Base-by-base conservation (phyloP, 2,329 filamentous ascomycete species). In the Beauveria caledonica region DNA sequence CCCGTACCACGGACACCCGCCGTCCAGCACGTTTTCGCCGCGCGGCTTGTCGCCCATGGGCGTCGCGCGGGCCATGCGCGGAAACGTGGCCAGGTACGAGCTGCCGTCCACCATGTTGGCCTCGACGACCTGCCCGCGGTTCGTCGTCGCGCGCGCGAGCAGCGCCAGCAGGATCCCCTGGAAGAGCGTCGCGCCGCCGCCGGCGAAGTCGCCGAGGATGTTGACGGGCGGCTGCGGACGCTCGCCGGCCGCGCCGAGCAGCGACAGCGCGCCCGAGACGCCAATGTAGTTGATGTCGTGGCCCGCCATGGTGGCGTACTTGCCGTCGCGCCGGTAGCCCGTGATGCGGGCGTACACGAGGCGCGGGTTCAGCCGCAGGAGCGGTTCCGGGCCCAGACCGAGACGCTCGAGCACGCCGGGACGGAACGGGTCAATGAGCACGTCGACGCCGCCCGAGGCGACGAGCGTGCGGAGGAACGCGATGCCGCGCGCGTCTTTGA, bases 251-350 rank as follows among this genome's bases (percentile, higher is more conserved):
- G 88, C 79, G 1, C 93, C 93, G 3, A 97, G 82, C 74, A 96
- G 78, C 0, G 82, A 81, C 29, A 97, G 75, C 1, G 89, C 87
- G 0, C 93, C 93, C 0, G 88, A 89, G 0, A 96, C 90, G 53
- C 92, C 90, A 46, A 97, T 87, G 74, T 97, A 97, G 71, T 97
- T 97, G 72, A 97, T 96, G 71, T 97, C 92, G 71, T 97, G 92
- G 49, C 92, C 92, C 0, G 92, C 92, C 92, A 96, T 97, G 68
- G 82, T 76, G 52, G 83, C 84, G 74, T 96, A 97, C 67, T 85
- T 87, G 0, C 92, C 93, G 74, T 95, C 90, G 44, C 92, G 81
- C 13, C 93, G 81, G 73, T 97, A 97, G 0, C 93, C 93, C 2
- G 92, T 94, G 83, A 97, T 88, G 45, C 93, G 86, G 8, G 84